Evolutionary conservation across 768 basidiomycete species (phyloP), one percentile per base, ranked within the genome.

Genomic region (Phylloporus sp.): DNA sequence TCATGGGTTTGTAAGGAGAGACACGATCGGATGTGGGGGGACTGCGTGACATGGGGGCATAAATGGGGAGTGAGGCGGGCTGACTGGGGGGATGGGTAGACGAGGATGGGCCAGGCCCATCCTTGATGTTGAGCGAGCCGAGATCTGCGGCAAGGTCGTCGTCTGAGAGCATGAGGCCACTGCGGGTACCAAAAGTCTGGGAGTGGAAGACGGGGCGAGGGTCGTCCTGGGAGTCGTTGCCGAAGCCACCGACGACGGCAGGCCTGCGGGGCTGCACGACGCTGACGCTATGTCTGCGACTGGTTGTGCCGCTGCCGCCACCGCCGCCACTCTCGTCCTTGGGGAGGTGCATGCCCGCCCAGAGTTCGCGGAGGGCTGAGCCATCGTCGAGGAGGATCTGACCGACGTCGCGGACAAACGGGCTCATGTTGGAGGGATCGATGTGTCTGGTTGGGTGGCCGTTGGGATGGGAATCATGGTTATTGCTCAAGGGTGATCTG

Each of bases 391-490:
- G 68, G 31, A 91, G 68, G 50, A 91, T 88, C 68, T 86, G 82
- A 6, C 81, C 82, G 16, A 92, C 86, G 65, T 93, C 88, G 22
- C 90, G 75, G n/a, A 88, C 80, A 64, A 93, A 92, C 0, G 90
- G 91, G 56, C 81, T 84, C 80, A 89, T 87, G 65, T 91, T 92
- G 27, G 88, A 86, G 36, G 80, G 69, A 68, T 91, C 78, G 22
- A 68, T 68, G 28, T 75, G 71, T 56, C 69, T 69, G 59, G 56
- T 72, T 50, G 73, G 70, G 68, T 72, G 71, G 60, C 75, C 79
- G 68, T 79, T 80, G 61, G 73, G 69, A 54, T 75, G 73, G 41
- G 77, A 79, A 61, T 79, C 79, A 55, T 73, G 67, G 55, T 70
- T 69, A 56, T 78, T 74, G 71, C 78, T 77, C 65, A 73, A 77